phyloP scores from a whole-genome alignment of 75 land plant genomes.

The Larix kaempferi region DNA sequence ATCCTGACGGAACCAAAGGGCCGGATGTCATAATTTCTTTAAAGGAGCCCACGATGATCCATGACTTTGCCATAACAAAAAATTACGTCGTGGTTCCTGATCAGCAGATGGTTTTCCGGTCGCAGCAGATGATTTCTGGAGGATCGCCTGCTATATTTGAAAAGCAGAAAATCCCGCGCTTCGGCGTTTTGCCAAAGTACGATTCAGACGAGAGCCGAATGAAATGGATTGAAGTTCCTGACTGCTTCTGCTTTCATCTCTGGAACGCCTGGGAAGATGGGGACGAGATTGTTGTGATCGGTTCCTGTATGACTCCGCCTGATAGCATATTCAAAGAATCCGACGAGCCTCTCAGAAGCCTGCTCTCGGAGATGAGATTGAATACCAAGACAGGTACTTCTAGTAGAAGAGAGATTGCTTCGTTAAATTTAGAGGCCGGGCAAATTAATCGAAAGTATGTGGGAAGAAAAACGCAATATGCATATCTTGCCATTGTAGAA shows the following conservation, averaged over 20 bases:
- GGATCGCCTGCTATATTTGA: constrained; percentile 83
- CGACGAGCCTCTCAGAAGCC: constrained; percentile 15
- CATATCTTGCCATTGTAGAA: constrained; percentile 84
- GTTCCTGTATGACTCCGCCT: constrained; percentile 69
- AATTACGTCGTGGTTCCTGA: constrained; percentile 79
- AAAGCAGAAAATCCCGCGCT: constrained; percentile 57
- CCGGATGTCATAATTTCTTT: constrained; percentile 67
- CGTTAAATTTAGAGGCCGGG: constrained; percentile 86
- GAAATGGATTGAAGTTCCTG: constrained; percentile 80
- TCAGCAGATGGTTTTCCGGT: constrained; percentile 85
- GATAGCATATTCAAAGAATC: constrained; percentile 38
- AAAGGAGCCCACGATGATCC: constrained; percentile 77
- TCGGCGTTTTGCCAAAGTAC: constrained; percentile 67
- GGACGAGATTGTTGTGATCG: constrained; percentile 54
- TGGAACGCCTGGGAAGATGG: constrained; percentile 98
- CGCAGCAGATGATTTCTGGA: constrained; percentile 66
- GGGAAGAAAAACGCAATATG: constrained; percentile 60
- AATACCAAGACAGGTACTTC: constrained; percentile 44
- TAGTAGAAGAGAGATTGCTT: constrained; percentile 22
- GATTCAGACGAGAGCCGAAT: constrained; percentile 33
- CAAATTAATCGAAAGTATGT: constrained; percentile 63
- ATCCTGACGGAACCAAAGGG: constrained; percentile 55
- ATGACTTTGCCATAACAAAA: constrained; percentile 91
- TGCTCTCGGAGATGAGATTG: constrained; percentile 44
- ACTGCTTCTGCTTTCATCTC: constrained; percentile 87